Evolutionary conservation across 345 rosid species (phyloP).

Genomic region (Cardamine occulta): DNA sequence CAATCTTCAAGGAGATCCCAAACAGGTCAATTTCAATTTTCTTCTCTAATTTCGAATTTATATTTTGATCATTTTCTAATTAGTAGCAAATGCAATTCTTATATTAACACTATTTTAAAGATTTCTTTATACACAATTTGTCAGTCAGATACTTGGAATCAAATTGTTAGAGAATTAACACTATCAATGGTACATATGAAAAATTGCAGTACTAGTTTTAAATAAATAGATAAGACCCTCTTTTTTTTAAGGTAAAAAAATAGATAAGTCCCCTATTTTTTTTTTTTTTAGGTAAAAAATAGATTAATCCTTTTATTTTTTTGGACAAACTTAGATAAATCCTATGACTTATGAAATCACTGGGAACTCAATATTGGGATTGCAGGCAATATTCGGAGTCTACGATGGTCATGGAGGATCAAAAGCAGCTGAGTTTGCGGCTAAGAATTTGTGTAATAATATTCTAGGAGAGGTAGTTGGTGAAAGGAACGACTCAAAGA

Average conservation of each 20-base stretch:
- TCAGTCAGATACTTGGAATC: neutral
- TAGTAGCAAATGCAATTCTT: neutral
- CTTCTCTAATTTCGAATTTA: neutral
- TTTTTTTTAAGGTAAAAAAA: no score
- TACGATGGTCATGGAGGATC: conserved; percentile 93
- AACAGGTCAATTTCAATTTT: conserved; percentile 56
- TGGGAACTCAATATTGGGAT: neutral
- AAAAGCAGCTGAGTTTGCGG: conserved; percentile 80
- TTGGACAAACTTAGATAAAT: neutral
- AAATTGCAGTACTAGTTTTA: neutral
- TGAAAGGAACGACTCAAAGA: conserved; percentile 43
- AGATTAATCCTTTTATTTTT: no score
- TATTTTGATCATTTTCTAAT: neutral
- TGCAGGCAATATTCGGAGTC: conserved; percentile 80
- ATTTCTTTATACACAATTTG: neutral
- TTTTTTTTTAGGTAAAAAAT: no score
- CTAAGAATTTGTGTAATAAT: conserved; percentile 65
- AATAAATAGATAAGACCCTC: neutral
- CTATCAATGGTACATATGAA: neutral
- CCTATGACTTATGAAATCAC: neutral
- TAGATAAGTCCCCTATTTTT: no score
- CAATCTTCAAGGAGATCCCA: conserved; percentile 57
- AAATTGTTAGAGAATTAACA: neutral
- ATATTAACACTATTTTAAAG: no score
- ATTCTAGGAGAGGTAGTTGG: conserved; percentile 50